Evolutionary conservation across 2,329 filamentous ascomycete genomes (phyloP).

Genomic region (Colletotrichum spaethianum): DNA sequence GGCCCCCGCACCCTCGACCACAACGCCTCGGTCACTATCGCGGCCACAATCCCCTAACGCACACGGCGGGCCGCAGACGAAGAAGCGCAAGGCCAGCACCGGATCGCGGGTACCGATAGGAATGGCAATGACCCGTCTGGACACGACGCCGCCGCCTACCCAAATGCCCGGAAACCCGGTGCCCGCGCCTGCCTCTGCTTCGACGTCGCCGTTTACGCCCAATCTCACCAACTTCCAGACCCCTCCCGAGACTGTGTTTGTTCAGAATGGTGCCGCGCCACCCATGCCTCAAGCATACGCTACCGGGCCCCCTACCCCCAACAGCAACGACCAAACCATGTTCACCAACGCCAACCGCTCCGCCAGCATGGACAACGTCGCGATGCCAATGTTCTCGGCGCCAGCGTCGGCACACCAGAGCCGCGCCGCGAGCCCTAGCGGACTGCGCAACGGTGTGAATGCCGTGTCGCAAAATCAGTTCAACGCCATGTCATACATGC

Average conservation of each 20-base stretch:
- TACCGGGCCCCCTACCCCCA: slow-evolving; percentile 77
- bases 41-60: slow-evolving; percentile 80
- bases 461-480: slow-evolving; percentile 60
- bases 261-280: slow-evolving; percentile 42
- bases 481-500: slow-evolving; percentile 65
- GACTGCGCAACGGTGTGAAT: slow-evolving; percentile 62
- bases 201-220: slow-evolving; percentile 69
- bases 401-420: slow-evolving; percentile 82
- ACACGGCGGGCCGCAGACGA: slow-evolving; percentile 76
- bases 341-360: slow-evolving; percentile 71
- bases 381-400: slow-evolving; percentile 78
- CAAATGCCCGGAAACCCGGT: slow-evolving; percentile 56
- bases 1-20: slow-evolving; percentile 23
- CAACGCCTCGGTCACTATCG: slow-evolving; percentile 62
- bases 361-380: slow-evolving; percentile 75
- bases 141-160: slow-evolving; percentile 65
- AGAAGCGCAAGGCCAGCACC: slow-evolving; percentile 84
- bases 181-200: slow-evolving; percentile 55
- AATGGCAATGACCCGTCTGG: slow-evolving; percentile 86
- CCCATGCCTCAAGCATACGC: slow-evolving; percentile 53
- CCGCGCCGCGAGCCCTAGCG: slow-evolving; percentile 81
- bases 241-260: slow-evolving; percentile 52
- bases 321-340: slow-evolving; percentile 71
- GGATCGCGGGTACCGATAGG: slow-evolving; percentile 79
- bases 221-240: slow-evolving; percentile 60